Percentiles rank a stretch among this genome's conserved stretches.
Evolutionary conservation across 225 moss, liverwort and hornwort species (phyloP).

Genomic region (Marchantia paleacea): DNA sequence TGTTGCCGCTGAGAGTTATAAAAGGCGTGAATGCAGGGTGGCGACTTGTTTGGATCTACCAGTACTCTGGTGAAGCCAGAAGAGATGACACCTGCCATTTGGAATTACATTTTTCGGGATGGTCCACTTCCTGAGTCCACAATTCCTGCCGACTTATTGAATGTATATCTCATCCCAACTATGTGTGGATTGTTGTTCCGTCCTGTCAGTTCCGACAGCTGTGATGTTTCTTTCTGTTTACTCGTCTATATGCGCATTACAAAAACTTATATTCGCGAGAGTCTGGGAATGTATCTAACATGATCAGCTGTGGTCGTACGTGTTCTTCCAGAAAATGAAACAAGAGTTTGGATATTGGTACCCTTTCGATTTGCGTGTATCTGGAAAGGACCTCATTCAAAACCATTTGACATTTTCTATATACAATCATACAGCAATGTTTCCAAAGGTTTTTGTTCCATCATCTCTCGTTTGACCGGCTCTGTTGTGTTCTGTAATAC

Average conservation of each 20-base stretch:
- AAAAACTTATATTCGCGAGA: too few species aligned
- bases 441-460: constrained; percentile 43
- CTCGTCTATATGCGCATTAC: too few species aligned
- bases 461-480: background rate
- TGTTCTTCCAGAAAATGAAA: constrained; percentile 54
- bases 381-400: constrained; percentile 94
- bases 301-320: background rate
- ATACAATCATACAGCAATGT: constrained; percentile 92
- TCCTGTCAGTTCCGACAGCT: too few species aligned
- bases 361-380: constrained; percentile 82
- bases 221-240: too few species aligned
- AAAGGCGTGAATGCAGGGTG: constrained; percentile 43
- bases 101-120: constrained; percentile 78
- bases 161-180: background rate
- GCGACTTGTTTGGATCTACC: constrained; percentile 69
- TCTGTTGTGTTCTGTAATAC: too few species aligned
- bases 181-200: background rate
- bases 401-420: constrained; percentile 89
- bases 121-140: constrained; percentile 66
- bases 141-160: constrained; percentile 48
- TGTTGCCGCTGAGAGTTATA: background rate
- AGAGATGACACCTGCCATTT: constrained; percentile 76
- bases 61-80: constrained; percentile 48
- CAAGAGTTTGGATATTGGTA: constrained; percentile 93
- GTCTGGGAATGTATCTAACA: background rate